A percentile compares a stretch with the other conserved stretches of the same genome.
These are phyloP conservation scores for Trichoderma oligosporum DNA, from an alignment of 2,329 filamentous ascomycete genomes.

Conservation along the genomic window DNA sequence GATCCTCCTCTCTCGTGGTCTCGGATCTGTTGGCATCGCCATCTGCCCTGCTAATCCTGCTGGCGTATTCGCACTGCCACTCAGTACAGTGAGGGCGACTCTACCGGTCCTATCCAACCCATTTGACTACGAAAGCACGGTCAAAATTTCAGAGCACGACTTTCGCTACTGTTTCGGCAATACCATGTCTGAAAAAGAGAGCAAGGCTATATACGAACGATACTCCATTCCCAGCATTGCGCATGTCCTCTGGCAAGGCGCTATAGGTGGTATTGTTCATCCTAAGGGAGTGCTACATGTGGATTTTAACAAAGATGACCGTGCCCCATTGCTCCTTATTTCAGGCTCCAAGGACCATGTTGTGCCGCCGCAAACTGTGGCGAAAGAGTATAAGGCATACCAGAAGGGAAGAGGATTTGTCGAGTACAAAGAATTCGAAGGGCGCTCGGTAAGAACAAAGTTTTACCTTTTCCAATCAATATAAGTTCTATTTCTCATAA, in stretches of 20 bases:
- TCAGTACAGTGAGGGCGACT: constrained; percentile 1
- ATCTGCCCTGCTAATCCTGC: not conserved
- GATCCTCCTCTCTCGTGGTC: not conserved
- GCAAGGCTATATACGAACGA: not conserved
- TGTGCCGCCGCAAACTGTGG: not conserved
- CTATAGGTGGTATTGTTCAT: not conserved
- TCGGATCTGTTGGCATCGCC: not conserved
- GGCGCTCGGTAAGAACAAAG: not conserved
- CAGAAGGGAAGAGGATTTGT: not conserved
- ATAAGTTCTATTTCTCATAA: no score
- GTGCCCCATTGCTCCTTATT: not conserved
- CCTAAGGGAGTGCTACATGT: not conserved
- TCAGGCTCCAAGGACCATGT: not conserved
- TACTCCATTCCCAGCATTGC: not conserved
- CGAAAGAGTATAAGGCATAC: not conserved
- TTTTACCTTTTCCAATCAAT: not conserved
- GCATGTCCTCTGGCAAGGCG: not conserved
- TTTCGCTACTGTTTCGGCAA: not conserved
- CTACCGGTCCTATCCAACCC: not conserved
- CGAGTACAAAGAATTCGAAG: not conserved
- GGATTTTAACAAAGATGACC: not conserved
- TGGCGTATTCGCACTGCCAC: not conserved
- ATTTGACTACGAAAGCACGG: not conserved
- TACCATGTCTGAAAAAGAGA: not conserved
- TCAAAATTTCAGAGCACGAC: not conserved